Conservation (phyloP, 2,329 filamentous ascomycete species). For the Pestalotiopsis sp. region DNA sequence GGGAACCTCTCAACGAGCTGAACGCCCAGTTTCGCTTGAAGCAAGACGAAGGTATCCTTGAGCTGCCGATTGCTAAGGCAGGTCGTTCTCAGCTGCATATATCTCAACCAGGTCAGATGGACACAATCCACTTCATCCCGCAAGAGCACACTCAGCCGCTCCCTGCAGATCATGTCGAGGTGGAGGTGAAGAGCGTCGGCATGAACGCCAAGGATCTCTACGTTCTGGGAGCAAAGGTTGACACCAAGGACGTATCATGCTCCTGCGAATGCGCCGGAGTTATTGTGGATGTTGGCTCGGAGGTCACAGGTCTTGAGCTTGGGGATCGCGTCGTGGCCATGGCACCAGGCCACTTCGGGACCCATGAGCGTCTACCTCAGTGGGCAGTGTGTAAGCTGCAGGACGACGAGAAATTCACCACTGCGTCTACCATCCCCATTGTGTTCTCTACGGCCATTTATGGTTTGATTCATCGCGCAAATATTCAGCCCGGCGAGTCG, state of each 20-base stretch:
- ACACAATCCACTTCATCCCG: neutral
- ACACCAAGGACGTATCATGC: neutral
- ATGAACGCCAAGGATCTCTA: neutral
- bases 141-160: neutral
- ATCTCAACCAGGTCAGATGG: neutral
- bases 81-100: too few relatives aligned
- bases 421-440: constrained; percentile 28
- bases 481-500: constrained; percentile 24
- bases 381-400: neutral
- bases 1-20: too few relatives aligned
- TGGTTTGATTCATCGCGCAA: constrained; percentile 27
- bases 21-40: too few relatives aligned
- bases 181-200: neutral
- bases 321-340: constrained; percentile 18
- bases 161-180: neutral
- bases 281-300: constrained; percentile 4
- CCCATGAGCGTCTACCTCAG: constrained; percentile 14
- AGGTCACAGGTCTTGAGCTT: constrained; percentile 15
- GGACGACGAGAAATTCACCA: neutral
- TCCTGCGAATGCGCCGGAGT: constrained; percentile 9
- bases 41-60: too few relatives aligned
- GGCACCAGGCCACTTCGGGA: constrained; percentile 21
- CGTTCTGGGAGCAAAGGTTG: too few relatives aligned
- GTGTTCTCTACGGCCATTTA: constrained; percentile 30
- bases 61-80: too few relatives aligned